Evolutionary conservation across 805 yeast species (phyloP).

Genomic region (Osmozyma mogii): DNA sequence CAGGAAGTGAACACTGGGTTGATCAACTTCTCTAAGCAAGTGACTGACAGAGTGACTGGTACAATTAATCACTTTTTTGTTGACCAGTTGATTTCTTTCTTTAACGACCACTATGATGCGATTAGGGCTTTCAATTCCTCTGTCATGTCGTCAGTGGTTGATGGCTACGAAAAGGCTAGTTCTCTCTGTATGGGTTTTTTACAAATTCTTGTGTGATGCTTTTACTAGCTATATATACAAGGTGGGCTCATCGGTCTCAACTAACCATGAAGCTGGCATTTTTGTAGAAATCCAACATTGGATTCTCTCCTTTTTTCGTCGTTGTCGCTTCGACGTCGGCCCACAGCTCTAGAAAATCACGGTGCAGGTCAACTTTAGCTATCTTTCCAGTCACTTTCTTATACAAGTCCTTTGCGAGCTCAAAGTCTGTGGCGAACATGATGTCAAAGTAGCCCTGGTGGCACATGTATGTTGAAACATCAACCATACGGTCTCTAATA

Average conservation of each 20-base stretch:
- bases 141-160: no score
- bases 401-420: conserved; percentile 53
- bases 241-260: conserved; percentile 12
- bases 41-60: no score
- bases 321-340: conserved; percentile 60
- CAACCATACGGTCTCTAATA: conserved; percentile 57
- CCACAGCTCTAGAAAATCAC: conserved; percentile 61
- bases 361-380: conserved; percentile 48
- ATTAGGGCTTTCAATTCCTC: no score
- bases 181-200: no score
- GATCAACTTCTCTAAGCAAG: no score
- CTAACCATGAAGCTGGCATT: conserved; percentile 65
- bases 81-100: no score
- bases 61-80: no score
- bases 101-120: no score
- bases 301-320: conserved; percentile 74
- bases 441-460: conserved; percentile 82
- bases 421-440: conserved; percentile 78
- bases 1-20: no score
- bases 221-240: conserved; percentile 1
- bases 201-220: neutral
- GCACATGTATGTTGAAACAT: conserved; percentile 69
- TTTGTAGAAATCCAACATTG: conserved; percentile 68
- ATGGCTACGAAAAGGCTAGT: no score
- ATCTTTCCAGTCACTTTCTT: conserved; percentile 54